These are phyloP conservation scores for Phytophthora rubi DNA, from an alignment of 352 stramenopile species.

Conservation along the genomic window DNA sequence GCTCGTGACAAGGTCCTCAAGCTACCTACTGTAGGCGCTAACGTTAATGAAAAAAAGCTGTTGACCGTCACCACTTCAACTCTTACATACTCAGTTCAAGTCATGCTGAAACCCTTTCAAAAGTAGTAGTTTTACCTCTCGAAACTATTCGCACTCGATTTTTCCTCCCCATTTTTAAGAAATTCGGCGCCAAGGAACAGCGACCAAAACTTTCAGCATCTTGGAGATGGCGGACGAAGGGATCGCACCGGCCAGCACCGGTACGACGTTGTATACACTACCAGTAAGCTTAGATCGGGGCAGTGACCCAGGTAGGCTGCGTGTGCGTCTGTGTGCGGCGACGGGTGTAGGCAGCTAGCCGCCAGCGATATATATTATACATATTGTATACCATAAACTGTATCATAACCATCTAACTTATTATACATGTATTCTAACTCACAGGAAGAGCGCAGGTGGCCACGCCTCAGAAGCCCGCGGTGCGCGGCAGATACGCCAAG, in stretches of 20 bases:
- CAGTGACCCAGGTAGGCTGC: slow-evolving; percentile 30
- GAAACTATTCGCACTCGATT: not conserved
- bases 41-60: not conserved
- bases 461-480: slow-evolving; percentile 34
- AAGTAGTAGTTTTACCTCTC: not conserved
- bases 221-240: slow-evolving; percentile 36
- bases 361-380: not conserved
- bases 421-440: not conserved
- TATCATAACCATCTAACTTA: not conserved
- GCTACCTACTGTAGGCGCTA: slow-evolving; percentile 1
- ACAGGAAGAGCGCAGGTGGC: slow-evolving; percentile 4
- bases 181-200: not conserved
- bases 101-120: not conserved
- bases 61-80: not conserved
- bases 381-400: slow-evolving; percentile 9
- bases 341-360: not conserved
- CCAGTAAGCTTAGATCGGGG: slow-evolving; percentile 20
- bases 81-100: not conserved
- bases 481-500: slow-evolving; percentile 79
- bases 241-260: slow-evolving; percentile 32
- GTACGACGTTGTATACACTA: slow-evolving; percentile 48
- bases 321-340: slow-evolving; percentile 15
- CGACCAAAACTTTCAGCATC: not conserved
- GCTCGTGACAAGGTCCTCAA: not conserved
- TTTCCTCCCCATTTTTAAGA: not conserved